Conservation (phyloP, 768 basidiomycete species). For the Lactarius vividus region DNA sequence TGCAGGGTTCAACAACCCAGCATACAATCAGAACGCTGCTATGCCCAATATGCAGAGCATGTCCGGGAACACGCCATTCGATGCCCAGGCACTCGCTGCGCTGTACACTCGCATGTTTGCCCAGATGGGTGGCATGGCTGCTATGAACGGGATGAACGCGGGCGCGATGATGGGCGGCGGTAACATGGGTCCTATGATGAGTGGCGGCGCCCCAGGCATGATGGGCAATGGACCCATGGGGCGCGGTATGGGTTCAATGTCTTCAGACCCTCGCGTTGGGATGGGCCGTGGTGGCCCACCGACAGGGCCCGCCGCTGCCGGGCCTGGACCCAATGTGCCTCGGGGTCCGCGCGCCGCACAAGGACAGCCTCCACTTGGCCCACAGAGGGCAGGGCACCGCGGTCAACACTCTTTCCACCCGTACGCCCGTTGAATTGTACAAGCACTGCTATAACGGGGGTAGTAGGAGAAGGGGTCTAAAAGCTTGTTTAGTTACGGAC, state of each 20-base stretch:
- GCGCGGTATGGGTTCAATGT: constrained; percentile 29
- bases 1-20: constrained; percentile 41
- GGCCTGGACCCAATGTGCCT: constrained; percentile 30
- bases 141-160: constrained; percentile 45
- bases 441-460: constrained; percentile 15
- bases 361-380: constrained; percentile 28
- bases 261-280: constrained; percentile 28
- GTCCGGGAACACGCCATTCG: constrained; percentile 56
- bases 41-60: constrained; percentile 25
- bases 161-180: constrained; percentile 37
- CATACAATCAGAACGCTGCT: constrained; percentile 35
- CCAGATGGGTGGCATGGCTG: constrained; percentile 52
- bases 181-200: constrained; percentile 32
- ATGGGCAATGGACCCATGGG: constrained; percentile 29
- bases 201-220: constrained; percentile 33
- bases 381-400: constrained; percentile 32
- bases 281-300: constrained; percentile 25
- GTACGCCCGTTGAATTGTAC: constrained; percentile 33
- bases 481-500: constrained; percentile 6
- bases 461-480: neutral
- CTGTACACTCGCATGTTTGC: constrained; percentile 91
- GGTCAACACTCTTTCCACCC: constrained; percentile 37
- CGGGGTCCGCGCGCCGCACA: constrained; percentile 32
- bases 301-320: constrained; percentile 22
- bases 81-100: constrained; percentile 87